Evolutionary conservation across 2,329 filamentous ascomycete species (phyloP).

Genomic region (Penicillium polonicum): DNA sequence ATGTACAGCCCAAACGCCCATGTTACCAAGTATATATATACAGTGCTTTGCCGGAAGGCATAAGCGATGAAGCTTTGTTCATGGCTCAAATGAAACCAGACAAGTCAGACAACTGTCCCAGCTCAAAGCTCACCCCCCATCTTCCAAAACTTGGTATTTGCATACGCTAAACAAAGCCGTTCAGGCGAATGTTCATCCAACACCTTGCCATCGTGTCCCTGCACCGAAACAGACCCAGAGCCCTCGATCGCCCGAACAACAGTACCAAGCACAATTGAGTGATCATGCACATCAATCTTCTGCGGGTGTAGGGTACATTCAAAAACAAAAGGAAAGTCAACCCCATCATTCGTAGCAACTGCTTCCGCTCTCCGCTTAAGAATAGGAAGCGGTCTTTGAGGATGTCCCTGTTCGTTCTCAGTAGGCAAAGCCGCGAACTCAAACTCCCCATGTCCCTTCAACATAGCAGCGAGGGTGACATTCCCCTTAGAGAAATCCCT

Average conservation of each 20-base stretch:
- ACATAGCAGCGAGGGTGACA: constrained; percentile 32
- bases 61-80: background rate
- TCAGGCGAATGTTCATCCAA: constrained; percentile 14
- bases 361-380: constrained; percentile 21
- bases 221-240: background rate
- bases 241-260: constrained; percentile 33
- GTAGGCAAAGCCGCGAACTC: constrained; percentile 26
- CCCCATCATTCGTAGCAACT: background rate
- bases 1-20: constrained; percentile 4
- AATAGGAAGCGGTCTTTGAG: constrained; percentile 27
- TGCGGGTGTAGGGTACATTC: constrained; percentile 41
- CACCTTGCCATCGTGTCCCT: background rate
- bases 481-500: constrained; percentile 44
- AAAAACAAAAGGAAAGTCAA: constrained; percentile 42
- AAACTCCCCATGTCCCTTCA: constrained; percentile 29
- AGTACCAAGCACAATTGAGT: constrained; percentile 42
- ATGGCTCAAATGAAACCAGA: background rate
- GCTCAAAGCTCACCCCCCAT: constrained; percentile 37
- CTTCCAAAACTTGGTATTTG: constrained; percentile 45
- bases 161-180: constrained; percentile 42
- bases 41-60: background rate
- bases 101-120: background rate
- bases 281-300: constrained; percentile 40
- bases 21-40: constrained; percentile 2
- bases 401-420: background rate